phyloP scores from a whole-genome alignment of 306 rosid genomes.

The Trifolium fragiferum region DNA sequence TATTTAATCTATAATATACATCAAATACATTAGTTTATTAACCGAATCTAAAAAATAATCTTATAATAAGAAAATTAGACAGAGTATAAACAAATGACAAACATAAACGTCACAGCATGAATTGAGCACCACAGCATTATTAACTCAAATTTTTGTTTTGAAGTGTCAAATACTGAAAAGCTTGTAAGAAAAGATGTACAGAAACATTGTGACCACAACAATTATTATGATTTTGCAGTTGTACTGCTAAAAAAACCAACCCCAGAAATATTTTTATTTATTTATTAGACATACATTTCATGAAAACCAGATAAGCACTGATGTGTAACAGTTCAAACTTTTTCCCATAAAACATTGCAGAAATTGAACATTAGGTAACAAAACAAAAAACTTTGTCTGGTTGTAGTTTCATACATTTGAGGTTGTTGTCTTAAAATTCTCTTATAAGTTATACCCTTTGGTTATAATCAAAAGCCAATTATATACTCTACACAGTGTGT shows the following conservation, averaged over 20 bases:
- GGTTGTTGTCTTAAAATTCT: constrained; percentile 42
- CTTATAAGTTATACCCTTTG: constrained; percentile 34
- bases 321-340: constrained; percentile 15
- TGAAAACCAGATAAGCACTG: constrained; percentile 33
- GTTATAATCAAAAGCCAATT: constrained; percentile 39
- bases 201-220: constrained; percentile 18
- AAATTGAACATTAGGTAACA: constrained; percentile 22
- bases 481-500: neutral
- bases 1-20: too few relatives aligned
- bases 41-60: too few relatives aligned
- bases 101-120: neutral
- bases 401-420: constrained; percentile 31
- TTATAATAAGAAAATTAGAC: too few relatives aligned
- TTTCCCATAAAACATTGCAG: constrained; percentile 23
- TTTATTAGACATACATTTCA: neutral
- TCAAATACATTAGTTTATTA: too few relatives aligned
- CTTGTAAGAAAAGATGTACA: neutral
- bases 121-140: neutral
- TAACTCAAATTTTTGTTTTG: neutral
- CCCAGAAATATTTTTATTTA: neutral
- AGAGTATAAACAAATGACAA: neutral
- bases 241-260: neutral
- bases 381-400: constrained; percentile 40
- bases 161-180: neutral
- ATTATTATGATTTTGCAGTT: neutral